Percentiles rank a stretch among this genome's conserved stretches.
phyloP scores from a whole-genome alignment of 257 asterid species.

The Solanum sejunctum region DNA sequence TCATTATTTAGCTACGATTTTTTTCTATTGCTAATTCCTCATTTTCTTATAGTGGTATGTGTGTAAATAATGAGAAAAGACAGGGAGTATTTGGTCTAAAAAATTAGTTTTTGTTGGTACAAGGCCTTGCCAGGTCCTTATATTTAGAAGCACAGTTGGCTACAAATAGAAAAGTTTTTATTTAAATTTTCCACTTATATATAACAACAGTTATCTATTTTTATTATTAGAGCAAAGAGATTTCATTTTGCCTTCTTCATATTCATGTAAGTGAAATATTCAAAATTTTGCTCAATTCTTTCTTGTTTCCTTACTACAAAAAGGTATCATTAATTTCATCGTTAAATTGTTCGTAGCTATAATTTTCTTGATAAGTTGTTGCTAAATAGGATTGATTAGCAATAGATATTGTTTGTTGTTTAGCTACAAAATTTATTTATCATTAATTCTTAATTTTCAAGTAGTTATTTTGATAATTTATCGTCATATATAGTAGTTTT shows the following conservation, averaged over 20 bases:
- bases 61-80: background rate
- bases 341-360: background rate
- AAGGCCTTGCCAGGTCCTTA: background rate
- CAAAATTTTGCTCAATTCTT: background rate
- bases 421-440: background rate
- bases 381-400: background rate
- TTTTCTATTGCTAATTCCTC: no score
- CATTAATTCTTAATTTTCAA: background rate
- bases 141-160: background rate
- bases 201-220: background rate
- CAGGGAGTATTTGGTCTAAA: background rate
- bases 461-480: background rate
- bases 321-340: background rate
- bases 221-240: background rate
- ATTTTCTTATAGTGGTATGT: background rate
- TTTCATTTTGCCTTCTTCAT: background rate
- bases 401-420: background rate
- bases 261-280: background rate
- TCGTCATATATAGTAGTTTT: background rate
- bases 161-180: background rate
- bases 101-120: background rate
- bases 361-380: background rate
- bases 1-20: no score
- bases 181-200: background rate
- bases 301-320: background rate